phyloP scores from a whole-genome alignment of 768 basidiomycete genomes.

The Coprinopsis cinerea region DNA sequence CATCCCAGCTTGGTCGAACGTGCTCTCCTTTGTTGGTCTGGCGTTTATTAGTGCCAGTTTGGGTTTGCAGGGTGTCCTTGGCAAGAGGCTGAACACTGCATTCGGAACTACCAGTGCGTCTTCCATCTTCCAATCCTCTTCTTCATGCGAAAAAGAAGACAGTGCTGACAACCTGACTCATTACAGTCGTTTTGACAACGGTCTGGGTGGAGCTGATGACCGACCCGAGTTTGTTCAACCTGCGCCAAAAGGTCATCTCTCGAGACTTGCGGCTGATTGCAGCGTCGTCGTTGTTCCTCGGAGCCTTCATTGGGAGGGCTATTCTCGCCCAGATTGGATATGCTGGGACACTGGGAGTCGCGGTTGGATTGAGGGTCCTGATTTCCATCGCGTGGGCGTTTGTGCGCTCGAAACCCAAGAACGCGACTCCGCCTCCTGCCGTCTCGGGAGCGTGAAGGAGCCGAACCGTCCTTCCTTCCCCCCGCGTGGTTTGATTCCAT shows the following conservation, averaged over 20 bases:
- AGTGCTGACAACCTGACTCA: not conserved
- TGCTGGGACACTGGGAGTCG: conserved; percentile 61
- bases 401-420: conserved; percentile 37
- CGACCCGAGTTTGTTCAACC: conserved; percentile 67
- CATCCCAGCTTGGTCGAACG: conserved; percentile 65
- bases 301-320: conserved; percentile 63
- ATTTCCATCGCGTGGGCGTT: conserved; percentile 63
- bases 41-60: conserved; percentile 79
- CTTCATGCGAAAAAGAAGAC: too few species aligned
- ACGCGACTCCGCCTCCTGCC: not conserved
- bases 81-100: conserved; percentile 73
- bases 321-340: conserved; percentile 55
- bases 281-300: conserved; percentile 63
- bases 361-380: conserved; percentile 54
- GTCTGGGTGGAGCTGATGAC: conserved; percentile 87
- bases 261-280: conserved; percentile 73
- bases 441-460: not conserved
- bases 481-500: too few species aligned
- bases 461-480: too few species aligned
- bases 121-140: not conserved
- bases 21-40: conserved; percentile 60
- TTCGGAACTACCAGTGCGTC: conserved; percentile 70
- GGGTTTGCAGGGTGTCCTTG: conserved; percentile 83
- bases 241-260: conserved; percentile 43
- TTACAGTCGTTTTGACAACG: conserved; percentile 72